Evolutionary conservation across 805 yeast genomes (phyloP).

Genomic region (Kuraishia ogatae): DNA sequence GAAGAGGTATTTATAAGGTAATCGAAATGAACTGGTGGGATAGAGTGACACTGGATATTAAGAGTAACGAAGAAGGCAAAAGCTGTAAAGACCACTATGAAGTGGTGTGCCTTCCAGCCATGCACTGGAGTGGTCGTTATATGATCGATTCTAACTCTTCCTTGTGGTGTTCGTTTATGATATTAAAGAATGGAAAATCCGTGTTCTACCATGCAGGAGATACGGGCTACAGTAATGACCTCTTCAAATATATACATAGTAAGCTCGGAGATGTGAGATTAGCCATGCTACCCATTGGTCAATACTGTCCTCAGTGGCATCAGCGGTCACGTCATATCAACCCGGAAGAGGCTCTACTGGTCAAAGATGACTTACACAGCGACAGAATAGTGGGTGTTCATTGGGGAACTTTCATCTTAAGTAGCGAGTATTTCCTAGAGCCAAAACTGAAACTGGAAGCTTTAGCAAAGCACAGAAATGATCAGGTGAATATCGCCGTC

Average conservation of each 20-base stretch:
- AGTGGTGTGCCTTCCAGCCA: constrained; percentile 84
- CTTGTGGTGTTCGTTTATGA: constrained; percentile 83
- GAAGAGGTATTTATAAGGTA: constrained; percentile 50
- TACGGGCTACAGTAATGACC: constrained; percentile 76
- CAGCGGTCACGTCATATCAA: constrained; percentile 82
- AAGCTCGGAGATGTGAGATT: constrained; percentile 57
- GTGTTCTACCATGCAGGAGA: constrained; percentile 90
- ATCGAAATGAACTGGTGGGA: constrained; percentile 96
- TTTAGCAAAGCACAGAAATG: constrained; percentile 33
- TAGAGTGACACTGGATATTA: constrained; percentile 28
- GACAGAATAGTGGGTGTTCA: constrained; percentile 76
- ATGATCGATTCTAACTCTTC: constrained; percentile 74
- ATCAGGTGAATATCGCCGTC: constrained; percentile 34
- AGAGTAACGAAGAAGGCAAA: background rate
- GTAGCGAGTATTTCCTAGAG: constrained; percentile 82
- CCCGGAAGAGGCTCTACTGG: constrained; percentile 68
- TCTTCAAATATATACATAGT: constrained; percentile 58
- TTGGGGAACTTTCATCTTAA: constrained; percentile 91
- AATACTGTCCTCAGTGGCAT: constrained; percentile 93
- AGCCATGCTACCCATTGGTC: constrained; percentile 87
- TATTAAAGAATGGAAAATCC: constrained; percentile 60
- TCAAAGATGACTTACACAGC: constrained; percentile 55
- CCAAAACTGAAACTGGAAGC: constrained; percentile 56
- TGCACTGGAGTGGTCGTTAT: constrained; percentile 94
- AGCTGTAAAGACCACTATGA: constrained; percentile 46